Percentiles rank a stretch among this genome's conserved stretches.
These are phyloP conservation scores for Hirsutella minnesotensis DNA, from an alignment of 2,329 filamentous ascomycete species.

Conservation along the genomic window DNA sequence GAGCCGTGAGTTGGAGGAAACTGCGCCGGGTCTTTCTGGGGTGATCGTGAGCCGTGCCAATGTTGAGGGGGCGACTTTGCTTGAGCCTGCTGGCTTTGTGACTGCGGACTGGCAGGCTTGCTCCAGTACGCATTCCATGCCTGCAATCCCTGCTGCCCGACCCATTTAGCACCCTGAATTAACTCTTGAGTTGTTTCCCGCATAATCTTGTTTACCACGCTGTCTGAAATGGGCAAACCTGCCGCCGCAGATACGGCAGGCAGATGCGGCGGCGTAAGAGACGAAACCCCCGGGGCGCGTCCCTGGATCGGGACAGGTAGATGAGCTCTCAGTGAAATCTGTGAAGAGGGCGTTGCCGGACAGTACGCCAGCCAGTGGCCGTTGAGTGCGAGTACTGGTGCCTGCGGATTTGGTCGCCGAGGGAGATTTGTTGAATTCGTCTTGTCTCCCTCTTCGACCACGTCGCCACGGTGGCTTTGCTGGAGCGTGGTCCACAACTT, in stretches of 20 bases:
- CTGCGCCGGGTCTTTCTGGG: slow-evolving; percentile 35
- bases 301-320: slow-evolving; percentile 43
- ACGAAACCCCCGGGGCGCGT: slow-evolving; percentile 43
- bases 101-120: slow-evolving; percentile 29
- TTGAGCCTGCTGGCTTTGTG: slow-evolving; percentile 8
- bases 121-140: slow-evolving; percentile 78
- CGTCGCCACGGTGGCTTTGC: slow-evolving; percentile 37
- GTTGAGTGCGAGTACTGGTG: slow-evolving; percentile 56
- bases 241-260: slow-evolving; percentile 55
- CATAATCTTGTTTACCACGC: slow-evolving; percentile 64
- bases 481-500: slow-evolving; percentile 90
- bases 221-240: slow-evolving; percentile 60
- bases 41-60: slow-evolving; percentile 32
- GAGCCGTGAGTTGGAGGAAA: slow-evolving; percentile 69
- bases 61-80: slow-evolving; percentile 35
- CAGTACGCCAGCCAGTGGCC: slow-evolving; percentile 70
- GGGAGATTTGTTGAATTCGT: slow-evolving; percentile 21
- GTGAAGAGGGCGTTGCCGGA: slow-evolving; percentile 59
- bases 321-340: slow-evolving; percentile 57
- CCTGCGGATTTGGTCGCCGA: slow-evolving; percentile 34
- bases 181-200: slow-evolving; percentile 70
- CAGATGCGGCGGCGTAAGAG: slow-evolving; percentile 56
- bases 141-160: slow-evolving; percentile 64
- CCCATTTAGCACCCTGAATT: slow-evolving; percentile 63
- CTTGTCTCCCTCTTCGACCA: slow-evolving; percentile 33